Base-by-base conservation (phyloP, 2,329 filamentous ascomycete genomes). In the Ascochyta clinopodiicola region DNA sequence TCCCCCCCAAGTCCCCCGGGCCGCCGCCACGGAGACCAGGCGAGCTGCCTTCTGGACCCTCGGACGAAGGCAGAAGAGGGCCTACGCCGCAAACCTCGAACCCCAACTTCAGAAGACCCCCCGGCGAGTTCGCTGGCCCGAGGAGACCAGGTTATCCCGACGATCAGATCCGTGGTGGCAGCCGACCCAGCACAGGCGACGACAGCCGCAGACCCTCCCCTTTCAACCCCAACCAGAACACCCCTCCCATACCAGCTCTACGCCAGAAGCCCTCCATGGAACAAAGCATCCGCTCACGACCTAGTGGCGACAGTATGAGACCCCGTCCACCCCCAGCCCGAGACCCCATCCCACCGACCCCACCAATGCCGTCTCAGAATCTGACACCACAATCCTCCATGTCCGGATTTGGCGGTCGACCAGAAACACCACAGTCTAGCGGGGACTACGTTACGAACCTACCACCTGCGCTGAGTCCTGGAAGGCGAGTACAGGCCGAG, bases 321-420 rank as follows among this genome's bases (percentile, higher is more conserved):
- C 66, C 70, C 56, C 69, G 71, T 13, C 64, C 67, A 15, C 61
- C 62, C 29, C 69, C 69, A 44, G 68, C 64, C 48, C 63, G 70
- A 48, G 73, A 73, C 44, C 63, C 69, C 51, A 60, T 73, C 12
- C 64, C 69, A 44, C 63, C 62, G 32, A 60, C 60, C n/a, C 62
- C 63, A 10, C 63, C 69, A 25, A 58, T 67, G 22, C 56, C 67
- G 32, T 66, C 76, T 22, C 62, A 75, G 44, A 71, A 75, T 29
- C 60, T 77, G 46, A 78, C 74, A 6, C 75, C 77, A 4, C 72
- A 78, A 44, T 75, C 75, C 12, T 77, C 77, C 1, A 66, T 65
- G 21, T 72, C 75, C 4, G 77, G 78, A 35, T 64, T 78, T 39
- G 63, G 57, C 17, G 49, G 44, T 12, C 66, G 68, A n/a, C 68